Conservation (phyloP, 805 yeast species). For the Saturnispora halmiae region DNA sequence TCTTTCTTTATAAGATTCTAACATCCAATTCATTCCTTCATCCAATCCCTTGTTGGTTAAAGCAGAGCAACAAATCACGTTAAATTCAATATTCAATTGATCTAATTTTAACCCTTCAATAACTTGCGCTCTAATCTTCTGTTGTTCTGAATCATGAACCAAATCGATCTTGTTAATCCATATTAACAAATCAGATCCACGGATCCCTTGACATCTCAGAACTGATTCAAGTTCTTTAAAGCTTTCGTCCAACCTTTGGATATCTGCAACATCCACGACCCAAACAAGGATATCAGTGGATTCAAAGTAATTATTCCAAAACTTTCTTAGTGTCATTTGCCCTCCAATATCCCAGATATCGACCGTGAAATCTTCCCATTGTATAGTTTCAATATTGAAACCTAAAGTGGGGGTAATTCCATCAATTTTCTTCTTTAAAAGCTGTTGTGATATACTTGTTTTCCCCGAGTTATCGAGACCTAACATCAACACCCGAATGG, state of each 20-base stretch:
- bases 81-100: conserved; percentile 27
- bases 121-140: background rate
- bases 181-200: conserved; percentile 59
- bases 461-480: conserved; percentile 93
- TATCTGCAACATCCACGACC: conserved; percentile 79
- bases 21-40: conserved; percentile 36
- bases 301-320: conserved; percentile 93
- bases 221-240: conserved; percentile 54
- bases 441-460: conserved; percentile 38
- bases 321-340: conserved; percentile 81
- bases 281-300: conserved; percentile 88
- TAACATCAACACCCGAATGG: conserved; percentile 65
- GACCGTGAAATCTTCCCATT: conserved; percentile 36
- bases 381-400: conserved; percentile 69
- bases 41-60: conserved; percentile 34
- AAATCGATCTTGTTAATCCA: conserved; percentile 71
- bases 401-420: conserved; percentile 77
- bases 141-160: conserved; percentile 23
- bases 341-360: conserved; percentile 91
- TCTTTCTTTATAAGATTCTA: conserved; percentile 27
- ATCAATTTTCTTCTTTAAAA: background rate
- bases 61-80: conserved; percentile 41
- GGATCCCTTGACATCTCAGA: conserved; percentile 56
- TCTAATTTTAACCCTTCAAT: conserved; percentile 17
- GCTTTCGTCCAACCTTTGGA: conserved; percentile 62